Evolutionary conservation across 129 eudicot genomes (phyloP).

Genomic region (Rutidosis leptorrhynchoides): DNA sequence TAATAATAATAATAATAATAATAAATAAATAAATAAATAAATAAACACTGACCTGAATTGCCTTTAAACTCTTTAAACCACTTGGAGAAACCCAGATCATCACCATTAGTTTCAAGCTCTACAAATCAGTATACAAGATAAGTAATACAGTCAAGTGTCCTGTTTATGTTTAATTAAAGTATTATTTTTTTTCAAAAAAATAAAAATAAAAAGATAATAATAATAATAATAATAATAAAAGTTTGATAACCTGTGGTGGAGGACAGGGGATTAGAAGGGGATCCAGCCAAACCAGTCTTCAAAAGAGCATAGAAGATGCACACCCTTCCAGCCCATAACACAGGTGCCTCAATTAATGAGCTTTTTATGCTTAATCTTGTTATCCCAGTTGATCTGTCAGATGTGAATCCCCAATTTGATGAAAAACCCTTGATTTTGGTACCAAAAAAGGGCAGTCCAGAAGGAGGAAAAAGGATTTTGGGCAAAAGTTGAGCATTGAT

Average conservation of each 20-base stretch:
- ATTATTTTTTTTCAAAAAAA: neutral
- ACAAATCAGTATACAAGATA: slow-evolving; percentile 3
- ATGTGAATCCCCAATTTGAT: slow-evolving; percentile 17
- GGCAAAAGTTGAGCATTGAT: slow-evolving; percentile 30
- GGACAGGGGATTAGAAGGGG: slow-evolving; percentile 71
- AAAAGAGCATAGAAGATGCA: slow-evolving; percentile 84
- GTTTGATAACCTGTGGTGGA: slow-evolving; percentile 57
- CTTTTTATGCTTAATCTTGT: slow-evolving; percentile 34
- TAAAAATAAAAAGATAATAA: neutral
- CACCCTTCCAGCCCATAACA: slow-evolving; percentile 86
- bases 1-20: slow-evolving; percentile 9
- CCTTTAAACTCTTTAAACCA: slow-evolving; percentile 72
- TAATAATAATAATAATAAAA: neutral
- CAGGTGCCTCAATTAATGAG: slow-evolving; percentile 67
- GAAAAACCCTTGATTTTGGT: slow-evolving; percentile 23
- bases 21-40: too few species aligned
- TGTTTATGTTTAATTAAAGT: neutral
- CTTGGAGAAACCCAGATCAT: slow-evolving; percentile 84
- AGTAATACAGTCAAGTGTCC: neutral
- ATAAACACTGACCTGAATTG: slow-evolving; percentile 72
- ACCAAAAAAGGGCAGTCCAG: slow-evolving; percentile 22
- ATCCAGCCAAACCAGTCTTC: slow-evolving; percentile 95
- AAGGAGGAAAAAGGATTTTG: slow-evolving; percentile 35
- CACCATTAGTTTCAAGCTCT: slow-evolving; percentile 55
- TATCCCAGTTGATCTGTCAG: neutral